phyloP scores from a whole-genome alignment of 352 stramenopile genomes.

The Hyaloperonospora arabidopsidis region DNA sequence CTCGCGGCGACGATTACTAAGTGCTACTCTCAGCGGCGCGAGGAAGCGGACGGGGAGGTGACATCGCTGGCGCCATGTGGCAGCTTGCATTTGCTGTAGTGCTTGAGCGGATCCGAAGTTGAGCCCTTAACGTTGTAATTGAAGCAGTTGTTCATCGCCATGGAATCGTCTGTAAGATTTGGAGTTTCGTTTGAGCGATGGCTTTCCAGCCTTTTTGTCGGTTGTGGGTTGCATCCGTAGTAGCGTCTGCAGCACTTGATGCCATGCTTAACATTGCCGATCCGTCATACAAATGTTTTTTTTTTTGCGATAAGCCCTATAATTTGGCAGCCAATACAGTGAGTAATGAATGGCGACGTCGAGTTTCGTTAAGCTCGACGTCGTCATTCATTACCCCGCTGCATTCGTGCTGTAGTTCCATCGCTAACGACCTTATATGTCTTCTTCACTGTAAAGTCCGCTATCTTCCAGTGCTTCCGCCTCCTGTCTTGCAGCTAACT shows the following conservation, averaged over 20 bases:
- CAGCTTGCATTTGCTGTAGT: constrained; percentile 13
- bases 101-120: no score
- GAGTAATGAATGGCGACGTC: no score
- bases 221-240: constrained; percentile 14
- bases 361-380: constrained; percentile 61
- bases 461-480: no score
- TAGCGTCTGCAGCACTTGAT: constrained; percentile 21
- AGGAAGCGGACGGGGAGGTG: constrained; percentile 11
- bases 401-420: constrained; percentile 25
- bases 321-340: constrained; percentile 22
- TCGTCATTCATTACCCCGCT: constrained; percentile 52
- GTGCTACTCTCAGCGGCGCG: constrained; percentile 9
- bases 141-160: constrained; percentile 33
- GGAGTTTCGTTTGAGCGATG: constrained; percentile 47
- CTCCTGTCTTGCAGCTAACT: no score
- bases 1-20: constrained; percentile 97
- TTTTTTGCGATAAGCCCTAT: no score
- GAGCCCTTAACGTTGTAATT: no score
- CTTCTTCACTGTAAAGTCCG: no score
- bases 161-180: constrained; percentile 67
- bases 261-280: constrained; percentile 4
- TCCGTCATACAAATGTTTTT: no score
- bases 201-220: no score
- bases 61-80: constrained; percentile 1
- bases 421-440: no score